Base-by-base conservation (phyloP, 2,329 filamentous ascomycete species). In the Talaromyces amestolkiae region DNA sequence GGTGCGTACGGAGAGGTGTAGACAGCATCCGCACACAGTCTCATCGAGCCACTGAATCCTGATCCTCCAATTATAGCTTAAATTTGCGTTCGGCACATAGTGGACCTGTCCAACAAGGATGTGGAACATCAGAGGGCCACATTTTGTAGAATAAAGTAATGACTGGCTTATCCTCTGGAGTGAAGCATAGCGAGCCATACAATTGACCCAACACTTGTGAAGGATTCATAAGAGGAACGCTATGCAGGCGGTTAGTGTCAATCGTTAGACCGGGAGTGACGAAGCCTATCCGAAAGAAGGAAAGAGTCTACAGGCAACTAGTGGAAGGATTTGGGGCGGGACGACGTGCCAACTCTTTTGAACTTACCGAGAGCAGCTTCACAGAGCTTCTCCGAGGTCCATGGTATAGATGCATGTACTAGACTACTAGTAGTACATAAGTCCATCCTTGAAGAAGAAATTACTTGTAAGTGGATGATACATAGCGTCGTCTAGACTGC, bases 221-320 rank as follows among this genome's bases (percentile, higher is more conserved):
- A 51, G 47, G 47, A 51, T 51, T 31, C 22, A 51, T 27, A 51
- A 4, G 6, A 51, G 47, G 47, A 53, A n/a, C 47, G 17, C 24
- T 51, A 19, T 53, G 22, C 22, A 27, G 24, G 47, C 22, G 13
- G 13, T n/a, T 51, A 31, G 47, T 51, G 24, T 10, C 47, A 31
- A 51, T 24, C 3, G 13, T 51, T 51, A 24, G 45, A 49, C 24
- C 3, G 13, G 2, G 22, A 15, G 22, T 58, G 56, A 24, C 22
- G 56, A 59, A n/a, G 56, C 37, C 56, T 59, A 27, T 31, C 24
- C 37, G 22, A 45, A 59, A 59, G 22, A n/a, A 58, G 56, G 13
- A 43, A 59, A n/a, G 22, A 59, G 37, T 27, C 22, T 58, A 24
- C 22, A 22, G 19, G 35, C 11, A 41, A 17, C 54, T 24, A 53